Evolutionary conservation across 106 monocot species (phyloP).

Genomic region (Phalaenopsis equestris): DNA sequence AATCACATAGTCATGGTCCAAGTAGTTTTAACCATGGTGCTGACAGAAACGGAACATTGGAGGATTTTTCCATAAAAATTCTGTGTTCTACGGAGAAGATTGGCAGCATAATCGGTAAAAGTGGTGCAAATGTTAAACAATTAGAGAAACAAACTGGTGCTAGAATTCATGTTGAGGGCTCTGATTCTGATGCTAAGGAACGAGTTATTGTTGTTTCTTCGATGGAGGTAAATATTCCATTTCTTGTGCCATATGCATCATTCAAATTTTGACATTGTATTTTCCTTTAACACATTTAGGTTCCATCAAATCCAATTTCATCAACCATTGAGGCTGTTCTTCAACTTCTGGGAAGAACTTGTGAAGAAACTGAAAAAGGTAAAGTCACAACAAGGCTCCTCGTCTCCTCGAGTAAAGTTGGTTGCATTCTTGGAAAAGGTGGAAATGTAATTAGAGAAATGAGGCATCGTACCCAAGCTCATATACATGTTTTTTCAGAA

Average conservation of each 20-base stretch:
- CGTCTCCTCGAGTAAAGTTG: slow-evolving; percentile 63
- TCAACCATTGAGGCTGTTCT: slow-evolving; percentile 67
- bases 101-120: slow-evolving; percentile 66
- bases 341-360: slow-evolving; percentile 37
- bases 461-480: slow-evolving; percentile 57
- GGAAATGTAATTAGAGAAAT: slow-evolving; percentile 71
- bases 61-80: slow-evolving; percentile 60
- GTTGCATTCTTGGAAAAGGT: slow-evolving; percentile 74
- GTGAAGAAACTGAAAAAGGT: slow-evolving; percentile 37
- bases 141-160: slow-evolving; percentile 66
- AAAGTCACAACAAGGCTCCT: slow-evolving; percentile 53
- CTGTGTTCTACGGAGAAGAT: slow-evolving; percentile 56
- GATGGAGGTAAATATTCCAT: slow-evolving; percentile 39
- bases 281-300: slow-evolving; percentile 19
- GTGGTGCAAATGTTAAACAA: slow-evolving; percentile 52
- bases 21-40: slow-evolving; percentile 17
- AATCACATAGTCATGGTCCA: slow-evolving; percentile 21
- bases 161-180: slow-evolving; percentile 51
- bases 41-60: slow-evolving; percentile 15
- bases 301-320: slow-evolving; percentile 41
- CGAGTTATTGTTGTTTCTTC: slow-evolving; percentile 47
- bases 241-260: not conserved
- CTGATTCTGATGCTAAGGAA: slow-evolving; percentile 36
- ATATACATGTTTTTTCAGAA: slow-evolving; percentile 57
- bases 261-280: not conserved